Evolutionary conservation across 176 grass and related monocot genomes (phyloP).

Genomic region (Sorghum bicolor): Sorghum_bicolor_NCBIv3 NC_012876.2:63969001-63969500

Average conservation of each 20-base stretch:
- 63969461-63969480: background rate
- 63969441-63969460: background rate
- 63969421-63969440: background rate
- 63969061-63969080: background rate
- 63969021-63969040: background rate
- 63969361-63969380: background rate
- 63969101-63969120: background rate
- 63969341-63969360: background rate
- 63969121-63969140: background rate
- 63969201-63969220: background rate
- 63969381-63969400: background rate
- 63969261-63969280: background rate
- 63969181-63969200: conserved; percentile 1
- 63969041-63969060: background rate
- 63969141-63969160: background rate
- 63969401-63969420: background rate
- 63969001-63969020: background rate
- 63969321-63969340: background rate
- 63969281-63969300: background rate
- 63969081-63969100: background rate
- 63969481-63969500: background rate
- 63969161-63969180: background rate
- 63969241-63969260: background rate
- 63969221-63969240: background rate
- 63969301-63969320: too few species aligned